Base-by-base conservation (phyloP, 768 basidiomycete genomes). In the Chalciporus piperatus region DNA sequence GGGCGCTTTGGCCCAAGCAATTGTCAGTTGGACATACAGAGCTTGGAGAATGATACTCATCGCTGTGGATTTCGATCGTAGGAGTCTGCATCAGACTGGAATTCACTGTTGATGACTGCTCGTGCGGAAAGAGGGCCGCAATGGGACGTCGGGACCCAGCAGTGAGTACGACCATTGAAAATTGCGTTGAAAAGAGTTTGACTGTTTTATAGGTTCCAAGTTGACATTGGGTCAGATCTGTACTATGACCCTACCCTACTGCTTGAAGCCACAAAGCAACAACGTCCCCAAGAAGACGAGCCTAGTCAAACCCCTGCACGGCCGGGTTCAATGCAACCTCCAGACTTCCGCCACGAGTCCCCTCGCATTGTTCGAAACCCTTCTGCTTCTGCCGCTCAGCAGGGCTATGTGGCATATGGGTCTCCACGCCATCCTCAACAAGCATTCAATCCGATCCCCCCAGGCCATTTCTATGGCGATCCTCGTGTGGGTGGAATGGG, bases 81-180 rank as follows among this genome's bases (percentile, higher is more conserved):
- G 79, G 89, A 92, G 66, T 83, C 82, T 61, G 87, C 90, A 10
- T 89, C 87, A 10, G 87, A 90, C 57, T 92, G 90, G 90, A 92
- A 92, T 59, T 91, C 89, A 0, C 59, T 90, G 47, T 74, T 92
- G 41, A 78, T 82, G 53, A 85, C 84, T 23, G 90, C 90, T 3
- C 80, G 90, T 33, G 90, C 89, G 8, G 83, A 87, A 52, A 76
- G 90, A 53, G 90, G 90, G 1, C 90, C 90, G 4, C 89, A 91
- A 60, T 92, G 89, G 89, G 90, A 92, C 65, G 75, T 91, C 35
- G 87, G 87, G 16, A 90, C 90, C 13, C 89, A 92, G 65, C 84
- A 87, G 90, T 92, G 59, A 59, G 87, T 77, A 43, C 28, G 44
- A 35, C 25, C 30, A 30, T 41, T 19, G 12, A 32, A 20, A 1